phyloP scores from a whole-genome alignment of 1,284 basidiomycete genomes.

The Sanghuangporus sanghuang region DNA sequence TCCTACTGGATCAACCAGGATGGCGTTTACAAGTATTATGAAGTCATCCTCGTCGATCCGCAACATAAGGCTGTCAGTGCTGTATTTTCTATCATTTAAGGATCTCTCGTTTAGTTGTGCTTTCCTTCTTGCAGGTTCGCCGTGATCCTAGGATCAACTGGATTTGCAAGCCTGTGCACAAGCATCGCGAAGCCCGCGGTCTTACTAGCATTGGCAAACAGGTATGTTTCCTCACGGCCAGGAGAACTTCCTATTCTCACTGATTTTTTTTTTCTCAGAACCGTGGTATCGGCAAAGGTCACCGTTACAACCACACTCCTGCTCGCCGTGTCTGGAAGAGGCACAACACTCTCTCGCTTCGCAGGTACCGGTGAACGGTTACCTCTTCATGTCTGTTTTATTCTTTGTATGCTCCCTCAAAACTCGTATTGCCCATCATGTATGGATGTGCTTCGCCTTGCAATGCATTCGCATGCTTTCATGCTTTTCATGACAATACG shows the following conservation, averaged over 20 bases:
- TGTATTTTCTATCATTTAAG: not conserved
- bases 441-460: conserved; percentile 6
- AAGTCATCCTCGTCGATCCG: conserved; percentile 97
- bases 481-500: not conserved
- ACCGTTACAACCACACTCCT: conserved; percentile 92
- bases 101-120: not conserved
- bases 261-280: conserved; percentile 43
- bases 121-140: conserved; percentile 57
- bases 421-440: conserved; percentile 8
- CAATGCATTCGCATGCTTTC: conserved; percentile 14
- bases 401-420: conserved; percentile 14
- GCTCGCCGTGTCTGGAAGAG: conserved; percentile 92
- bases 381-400: conserved; percentile 24
- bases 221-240: conserved; percentile 37
- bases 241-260: not conserved
- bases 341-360: conserved; percentile 97
- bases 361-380: conserved; percentile 85
- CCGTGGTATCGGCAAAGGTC: conserved; percentile 93
- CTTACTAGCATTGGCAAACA: conserved; percentile 96
- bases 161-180: conserved; percentile 98
- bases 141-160: conserved; percentile 98
- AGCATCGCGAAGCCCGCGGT: conserved; percentile 95
- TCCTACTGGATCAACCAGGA: conserved; percentile 99
- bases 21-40: conserved; percentile 99
- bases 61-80: conserved; percentile 82